Base-by-base conservation (phyloP, 345 rosid species). In the Theobroma cacao region DNA sequence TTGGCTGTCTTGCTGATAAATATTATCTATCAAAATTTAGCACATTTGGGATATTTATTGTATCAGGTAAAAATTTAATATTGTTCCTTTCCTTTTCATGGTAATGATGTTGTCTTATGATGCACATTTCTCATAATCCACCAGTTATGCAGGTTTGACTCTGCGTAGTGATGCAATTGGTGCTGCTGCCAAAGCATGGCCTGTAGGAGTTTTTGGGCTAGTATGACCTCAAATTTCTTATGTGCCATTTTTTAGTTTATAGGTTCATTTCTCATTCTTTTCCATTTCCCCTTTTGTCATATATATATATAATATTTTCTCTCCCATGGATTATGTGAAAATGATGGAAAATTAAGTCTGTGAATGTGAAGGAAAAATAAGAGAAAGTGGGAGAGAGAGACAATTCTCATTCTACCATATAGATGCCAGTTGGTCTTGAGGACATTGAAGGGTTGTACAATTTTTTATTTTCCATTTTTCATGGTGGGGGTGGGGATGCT, bases 171-270 rank as follows among this genome's bases (percentile, higher is more conserved):
- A 87, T 79, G 97, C 95, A 15, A 85, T 95, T 79, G 89, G 91
- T 71, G 92, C 90, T 33, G 98, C 98, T 75, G 87, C 83, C 4
- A 84, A 93, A 82, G 95, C 97, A 62, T 95, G 98, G 98, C 91
- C 93, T 41, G 91, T 91, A 2, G 98, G 97, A 84, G 50, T 90
- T 73, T 89, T 87, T 64, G 98, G 98, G 86, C 97, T 95, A 82
- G 98, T 95, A 95, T 86, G 98, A 79, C 78, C 85, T 88, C 73
- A 26, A 86, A 69, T 78, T 80, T 79, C 78, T 81, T 80, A 79
- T 81, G 79, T 76, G 72, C 81, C 82, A 74, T 81, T 86, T 61
- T 84, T 75, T 69, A 66, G 85, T 79, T 81, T 77, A 77, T 85
- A 80, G 86, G 88, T 84, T 76, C 71, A 85, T 78, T 76, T 76